Percentiles rank a stretch among this genome's conserved stretches.
Conservation (phyloP, 1,284 basidiomycete genomes). For the Trametes versicolor region DNA sequence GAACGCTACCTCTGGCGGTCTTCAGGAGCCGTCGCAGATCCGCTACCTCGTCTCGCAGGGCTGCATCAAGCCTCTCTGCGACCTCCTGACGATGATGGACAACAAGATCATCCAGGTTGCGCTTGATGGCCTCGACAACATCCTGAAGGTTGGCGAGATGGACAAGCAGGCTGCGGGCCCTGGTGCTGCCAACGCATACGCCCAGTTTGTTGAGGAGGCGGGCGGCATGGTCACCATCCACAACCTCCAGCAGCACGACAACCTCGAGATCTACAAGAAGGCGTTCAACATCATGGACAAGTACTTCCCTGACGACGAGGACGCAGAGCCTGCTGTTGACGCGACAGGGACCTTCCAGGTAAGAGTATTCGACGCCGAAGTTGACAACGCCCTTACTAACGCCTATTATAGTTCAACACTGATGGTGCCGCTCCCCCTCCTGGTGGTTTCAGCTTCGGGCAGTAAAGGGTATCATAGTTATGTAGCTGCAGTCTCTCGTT, state of each 20-base stretch:
- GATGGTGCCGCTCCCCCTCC: conserved; percentile 89
- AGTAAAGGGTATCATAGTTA: conserved; percentile 36
- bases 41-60: conserved; percentile 98
- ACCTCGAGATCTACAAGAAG: conserved; percentile 99
- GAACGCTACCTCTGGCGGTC: conserved; percentile 97
- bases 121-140: conserved; percentile 98
- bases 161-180: conserved; percentile 90
- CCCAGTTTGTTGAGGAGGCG: conserved; percentile 95
- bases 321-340: conserved; percentile 87
- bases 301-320: conserved; percentile 90
- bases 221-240: conserved; percentile 99
- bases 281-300: conserved; percentile 99
- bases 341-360: conserved; percentile 92
- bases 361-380: conserved; percentile 47
- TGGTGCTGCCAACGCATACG: conserved; percentile 93
- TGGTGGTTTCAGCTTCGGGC: conserved; percentile 94
- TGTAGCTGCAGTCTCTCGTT: conserved; percentile 24
- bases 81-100: conserved; percentile 97
- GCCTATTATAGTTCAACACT: conserved; percentile 72
- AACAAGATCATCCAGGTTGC: conserved; percentile 99
- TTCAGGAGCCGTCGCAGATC: conserved; percentile 97
- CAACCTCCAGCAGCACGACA: conserved; percentile 99
- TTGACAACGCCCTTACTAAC: conserved; percentile 12
- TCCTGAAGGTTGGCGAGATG: conserved; percentile 97
- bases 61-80: conserved; percentile 98